Base-by-base conservation (phyloP, 192 early-diverging fungal species). In the Linnemannia hyalina region DNA sequence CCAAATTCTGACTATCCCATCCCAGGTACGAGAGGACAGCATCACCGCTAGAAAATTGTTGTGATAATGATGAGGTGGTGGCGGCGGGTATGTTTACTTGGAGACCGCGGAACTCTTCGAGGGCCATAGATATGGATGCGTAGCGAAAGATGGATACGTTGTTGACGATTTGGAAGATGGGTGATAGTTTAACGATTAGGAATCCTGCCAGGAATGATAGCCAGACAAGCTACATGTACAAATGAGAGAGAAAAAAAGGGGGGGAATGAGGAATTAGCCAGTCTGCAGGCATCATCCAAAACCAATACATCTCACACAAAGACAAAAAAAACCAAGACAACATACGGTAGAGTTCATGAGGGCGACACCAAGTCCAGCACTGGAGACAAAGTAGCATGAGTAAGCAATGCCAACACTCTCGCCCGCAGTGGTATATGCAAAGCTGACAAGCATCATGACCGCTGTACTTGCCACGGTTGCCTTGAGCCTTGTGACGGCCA, bases 181-280 rank as follows among this genome's bases (percentile, higher is more conserved):
- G 13, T 2, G 80, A 57, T 11, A 80, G 23, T 1, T 60, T 47
- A 2, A 36, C 46, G 1, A 63, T 41, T 46, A 81, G 44, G 42
- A 74, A 70, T 6, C 80, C 80, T 40, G 63, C 80, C 65, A 81
- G 69, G 36, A 81, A 73, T 1, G 71, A 23, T 20, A 73, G 23
- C 55, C 49, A 57, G 5, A 81, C 47, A 6, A 81, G 40, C 80
- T 81, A 69, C 7, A 6, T 35, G 35, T 4, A 10, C 3, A 76
- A 68, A 32, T 46, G 29, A 22, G 11, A 22, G 11, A 46, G 10
- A 46, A 46, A 46, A 13, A 15, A 15, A 9, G 35, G n/a, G 23
- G 52, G 7, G 68, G 23, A 29, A 52, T 47, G 22, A 20, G 55
- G 9, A 54, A 47, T 4, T n/a, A 77, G 36, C 18, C 38, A 22